A percentile compares a stretch with the other conserved stretches of the same genome.
Conservation (phyloP, 305 asterid genomes). For the Fraxinus greggii region DNA sequence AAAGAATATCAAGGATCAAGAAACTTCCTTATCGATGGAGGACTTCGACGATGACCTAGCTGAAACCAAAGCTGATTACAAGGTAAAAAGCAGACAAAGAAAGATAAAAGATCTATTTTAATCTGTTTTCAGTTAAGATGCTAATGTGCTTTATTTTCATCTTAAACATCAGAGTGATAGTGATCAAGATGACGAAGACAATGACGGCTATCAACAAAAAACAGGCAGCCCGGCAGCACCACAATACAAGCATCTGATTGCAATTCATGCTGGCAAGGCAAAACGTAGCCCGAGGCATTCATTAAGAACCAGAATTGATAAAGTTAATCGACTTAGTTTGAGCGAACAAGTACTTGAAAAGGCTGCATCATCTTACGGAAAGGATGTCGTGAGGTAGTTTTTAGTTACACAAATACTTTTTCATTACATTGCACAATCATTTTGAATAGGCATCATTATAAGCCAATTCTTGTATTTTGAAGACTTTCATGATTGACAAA, state of each 20-base stretch:
- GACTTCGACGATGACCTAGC: slow-evolving; percentile 54
- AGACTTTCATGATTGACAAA: neutral
- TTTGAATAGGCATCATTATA: neutral
- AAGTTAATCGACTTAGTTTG: slow-evolving; percentile 75
- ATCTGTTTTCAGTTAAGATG: slow-evolving; percentile 7
- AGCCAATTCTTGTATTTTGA: neutral
- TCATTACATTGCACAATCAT: neutral
- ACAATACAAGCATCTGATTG: slow-evolving; percentile 76
- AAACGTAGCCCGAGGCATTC: slow-evolving; percentile 66
- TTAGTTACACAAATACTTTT: neutral
- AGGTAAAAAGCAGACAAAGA: slow-evolving; percentile 31
- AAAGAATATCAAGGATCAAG: slow-evolving; percentile 42
- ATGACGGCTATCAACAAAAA: slow-evolving; percentile 34
- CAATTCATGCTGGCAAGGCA: slow-evolving; percentile 87
- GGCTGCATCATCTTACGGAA: slow-evolving; percentile 65
- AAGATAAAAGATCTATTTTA: neutral
- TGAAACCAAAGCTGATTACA: slow-evolving; percentile 36
- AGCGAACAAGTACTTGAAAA: slow-evolving; percentile 82
- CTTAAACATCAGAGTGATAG: slow-evolving; percentile 49
- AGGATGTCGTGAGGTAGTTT: slow-evolving; percentile 69
- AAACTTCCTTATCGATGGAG: slow-evolving; percentile 43
- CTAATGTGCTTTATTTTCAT: slow-evolving; percentile 8
- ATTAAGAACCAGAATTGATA: slow-evolving; percentile 38
- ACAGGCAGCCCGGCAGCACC: slow-evolving; percentile 55
- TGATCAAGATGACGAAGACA: slow-evolving; percentile 51